Base-by-base conservation (phyloP, 129 eudicot genomes). In the Artemisia argyi region DNA sequence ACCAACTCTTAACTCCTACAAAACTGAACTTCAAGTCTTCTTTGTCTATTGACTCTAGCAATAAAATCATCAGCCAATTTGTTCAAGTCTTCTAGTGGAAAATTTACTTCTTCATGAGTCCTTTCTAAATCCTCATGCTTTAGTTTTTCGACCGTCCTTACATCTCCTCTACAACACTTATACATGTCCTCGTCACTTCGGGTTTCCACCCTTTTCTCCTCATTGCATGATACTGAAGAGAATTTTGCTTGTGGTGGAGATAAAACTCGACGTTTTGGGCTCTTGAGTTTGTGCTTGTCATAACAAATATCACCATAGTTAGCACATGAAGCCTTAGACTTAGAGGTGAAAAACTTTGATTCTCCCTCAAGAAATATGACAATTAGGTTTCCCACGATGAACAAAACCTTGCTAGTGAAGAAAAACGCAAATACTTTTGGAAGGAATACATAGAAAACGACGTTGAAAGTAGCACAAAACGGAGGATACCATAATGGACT, bases 41-140 rank as follows among this genome's bases (percentile, higher is more conserved):
- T 81, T 62, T 79, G 88, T 69, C 75, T 83, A 61, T 86, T 83
- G 18, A 86, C 78, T 42, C 82, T 81, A 10, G 88, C 88, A 75
- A 86, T 86, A 63, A 86, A 83, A 80, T 81, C 86, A 65, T 86
- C 92, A 57, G 88, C 92, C 84, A 80, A 68, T 75, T 69, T 86
- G 73, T 83, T 86, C 65, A 83, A 75, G 67, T 83, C 86, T 71
- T 78, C 85, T 3, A 66, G 76, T 8, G 74, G 57, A 68, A 81
- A 65, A 73, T n/a, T 48, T 12, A 39, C 70, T 44, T 54, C 73
- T n/a, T 82, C 66, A 18, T 47, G 73, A 13, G 70, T 61, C 47
- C 69, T 10, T 8, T 66, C 68, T 55, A 52, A 57, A 39, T 69
- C 65, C 73, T 55, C 63, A 11, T 14, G 4, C 24, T 58, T 63